Evolutionary conservation across 805 yeast genomes (phyloP).

Genomic region (Wickerhamomyces xylosicus): DNA sequence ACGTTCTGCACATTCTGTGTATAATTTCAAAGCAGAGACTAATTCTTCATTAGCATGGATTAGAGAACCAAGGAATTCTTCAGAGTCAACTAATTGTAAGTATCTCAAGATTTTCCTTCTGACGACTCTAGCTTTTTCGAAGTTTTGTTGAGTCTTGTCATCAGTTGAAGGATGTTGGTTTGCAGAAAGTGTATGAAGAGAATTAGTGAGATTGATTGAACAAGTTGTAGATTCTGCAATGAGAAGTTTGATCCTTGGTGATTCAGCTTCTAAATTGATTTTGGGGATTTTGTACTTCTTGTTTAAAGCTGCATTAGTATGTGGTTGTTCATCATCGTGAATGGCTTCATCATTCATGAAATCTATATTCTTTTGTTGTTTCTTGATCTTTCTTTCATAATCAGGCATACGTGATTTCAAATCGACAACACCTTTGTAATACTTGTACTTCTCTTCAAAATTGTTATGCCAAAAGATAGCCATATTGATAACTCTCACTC

Average conservation of each 20-base stretch:
- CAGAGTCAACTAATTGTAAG: conserved; percentile 75
- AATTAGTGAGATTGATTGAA: conserved; percentile 59
- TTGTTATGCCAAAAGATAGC: conserved; percentile 62
- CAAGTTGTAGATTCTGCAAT: conserved; percentile 71
- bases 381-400: conserved; percentile 14
- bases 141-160: conserved; percentile 43
- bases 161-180: conserved; percentile 51
- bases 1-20: conserved; percentile 46
- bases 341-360: conserved; percentile 47
- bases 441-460: conserved; percentile 35
- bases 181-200: conserved; percentile 32
- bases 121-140: conserved; percentile 63
- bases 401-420: conserved; percentile 37
- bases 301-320: conserved; percentile 25
- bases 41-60: conserved; percentile 87
- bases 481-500: conserved; percentile 36
- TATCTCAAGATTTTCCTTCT: conserved; percentile 75
- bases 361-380: conserved; percentile 10
- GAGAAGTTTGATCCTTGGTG: conserved; percentile 56
- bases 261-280: conserved; percentile 58
- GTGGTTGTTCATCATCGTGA: conserved; percentile 22
- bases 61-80: conserved; percentile 79
- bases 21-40: conserved; percentile 59
- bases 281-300: conserved; percentile 52
- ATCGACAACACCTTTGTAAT: conserved; percentile 36